Conservation (phyloP, 2,329 filamentous ascomycete species). For the Thelonectria rubi region DNA sequence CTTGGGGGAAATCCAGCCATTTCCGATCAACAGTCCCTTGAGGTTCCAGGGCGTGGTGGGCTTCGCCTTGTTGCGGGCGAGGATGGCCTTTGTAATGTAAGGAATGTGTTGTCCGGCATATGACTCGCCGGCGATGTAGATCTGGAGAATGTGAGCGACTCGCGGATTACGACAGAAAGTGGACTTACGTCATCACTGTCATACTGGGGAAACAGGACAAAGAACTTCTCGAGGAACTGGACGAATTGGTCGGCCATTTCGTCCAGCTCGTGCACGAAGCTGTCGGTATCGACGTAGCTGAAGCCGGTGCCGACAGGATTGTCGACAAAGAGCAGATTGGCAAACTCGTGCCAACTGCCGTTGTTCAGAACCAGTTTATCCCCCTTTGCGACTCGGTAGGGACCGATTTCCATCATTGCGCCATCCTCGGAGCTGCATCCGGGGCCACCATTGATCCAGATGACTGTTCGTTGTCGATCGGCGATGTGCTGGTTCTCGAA, state of each 20-base stretch:
- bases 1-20: constrained; percentile 92
- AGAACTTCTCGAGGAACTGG: constrained; percentile 90
- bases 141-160: constrained; percentile 57
- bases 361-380: constrained; percentile 80
- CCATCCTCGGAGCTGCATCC: constrained; percentile 98
- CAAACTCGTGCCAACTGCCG: constrained; percentile 98
- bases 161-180: not conserved
- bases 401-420: constrained; percentile 94
- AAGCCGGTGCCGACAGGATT: constrained; percentile 97
- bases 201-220: constrained; percentile 89
- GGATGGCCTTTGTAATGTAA: constrained; percentile 91
- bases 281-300: constrained; percentile 93
- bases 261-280: constrained; percentile 83
- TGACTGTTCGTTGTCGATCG: constrained; percentile 86
- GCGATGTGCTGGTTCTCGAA: constrained; percentile 96
- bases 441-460: constrained; percentile 97
- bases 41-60: constrained; percentile 72
- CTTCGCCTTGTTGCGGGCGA: constrained; percentile 81
- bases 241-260: constrained; percentile 93
- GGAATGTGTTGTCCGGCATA: constrained; percentile 98
- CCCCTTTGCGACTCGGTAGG: constrained; percentile 84
- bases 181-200: constrained; percentile 85
- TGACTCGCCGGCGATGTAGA: constrained; percentile 95
- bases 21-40: constrained; percentile 89
- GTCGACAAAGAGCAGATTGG: constrained; percentile 95